Base-by-base conservation (phyloP, 2,329 filamentous ascomycete genomes). In the Ophiostoma sp. region DNA sequence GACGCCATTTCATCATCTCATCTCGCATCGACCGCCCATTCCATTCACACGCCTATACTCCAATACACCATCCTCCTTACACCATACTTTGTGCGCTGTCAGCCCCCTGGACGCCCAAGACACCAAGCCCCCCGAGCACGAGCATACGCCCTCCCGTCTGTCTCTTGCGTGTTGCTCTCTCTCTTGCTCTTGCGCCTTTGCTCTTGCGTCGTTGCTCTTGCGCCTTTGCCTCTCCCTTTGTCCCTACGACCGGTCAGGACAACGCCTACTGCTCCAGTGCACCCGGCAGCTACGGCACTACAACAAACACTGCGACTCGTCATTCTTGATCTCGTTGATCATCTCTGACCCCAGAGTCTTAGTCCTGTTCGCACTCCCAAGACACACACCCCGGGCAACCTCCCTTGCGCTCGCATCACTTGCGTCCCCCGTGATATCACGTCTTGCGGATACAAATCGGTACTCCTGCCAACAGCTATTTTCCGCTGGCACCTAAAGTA, bases 1-100 rank as follows among this genome's bases (percentile, higher is more conserved):
- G 66, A 69, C 68, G 68, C 68, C 68, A 69, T 69, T 68, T 38
- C 58, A 64, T 66, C 69, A 49, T 68, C 66, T 66, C 64, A 66
- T 70, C 69, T 66, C 69, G 66, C 69, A 70, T 65, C 69, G 58
- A 64, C 42, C 60, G 41, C 63, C 63, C 63, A 64, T 64, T 38
- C 63, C 41, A 47, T 36, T 18, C 38, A 27, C 27, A 27, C 27
- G 27, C 27, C 27, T 27, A 27, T 27, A 27, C 27, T 27, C 27
- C 27, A 27, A 45, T 64, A 42, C 41, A 60, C 58, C 65, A 49
- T 45, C 47, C 67, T 44, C 64, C 64, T 36, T 64, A n/a, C 38
- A 18, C 41, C 63, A 64, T 44, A 16, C 63, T 16, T 27, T 64
- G 41, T 62, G 41, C 36, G 36, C 58, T 41, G 58, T 38, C n/a